phyloP scores from a whole-genome alignment of 1,139 yeast species.

The Pichia inconspicua region DNA sequence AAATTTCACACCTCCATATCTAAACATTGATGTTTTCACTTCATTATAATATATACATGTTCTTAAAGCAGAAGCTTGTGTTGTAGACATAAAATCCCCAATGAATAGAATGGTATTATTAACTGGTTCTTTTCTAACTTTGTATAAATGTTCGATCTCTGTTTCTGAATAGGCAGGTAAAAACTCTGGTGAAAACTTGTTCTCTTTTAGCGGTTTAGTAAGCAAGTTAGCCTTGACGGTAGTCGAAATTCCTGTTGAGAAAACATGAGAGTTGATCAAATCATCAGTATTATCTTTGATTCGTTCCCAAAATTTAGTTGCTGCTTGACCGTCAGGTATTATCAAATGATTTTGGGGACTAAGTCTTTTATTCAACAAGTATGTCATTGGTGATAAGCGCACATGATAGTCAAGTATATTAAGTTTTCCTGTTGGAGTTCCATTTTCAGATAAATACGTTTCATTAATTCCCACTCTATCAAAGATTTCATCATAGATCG shows the following conservation, averaged over 20 bases:
- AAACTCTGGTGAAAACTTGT: constrained; percentile 17
- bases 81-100: constrained; percentile 51
- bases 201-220: constrained; percentile 18
- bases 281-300: constrained; percentile 28
- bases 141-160: constrained; percentile 3
- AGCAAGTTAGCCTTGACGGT: constrained; percentile 14
- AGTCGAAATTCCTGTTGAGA: constrained; percentile 5
- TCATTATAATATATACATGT: constrained; percentile 25
- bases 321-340: constrained; percentile 38
- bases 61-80: constrained; percentile 56
- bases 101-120: constrained; percentile 57
- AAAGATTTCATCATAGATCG: constrained; percentile 26
- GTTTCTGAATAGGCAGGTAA: constrained; percentile 20
- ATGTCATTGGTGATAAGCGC: constrained; percentile 45
- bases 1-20: constrained; percentile 23
- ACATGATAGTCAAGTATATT: constrained; percentile 64
- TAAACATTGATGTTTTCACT: constrained; percentile 22
- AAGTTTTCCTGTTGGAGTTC: constrained; percentile 25
- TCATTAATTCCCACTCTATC: constrained; percentile 36
- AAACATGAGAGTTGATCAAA: constrained; percentile 16
- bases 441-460: constrained; percentile 32
- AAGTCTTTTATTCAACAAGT: constrained; percentile 47
- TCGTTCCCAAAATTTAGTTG: constrained; percentile 33
- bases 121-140: constrained; percentile 22
- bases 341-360: constrained; percentile 55